These are phyloP conservation scores for Paracamarosporium sp. DNA, from an alignment of 2,329 filamentous ascomycete species.

Conservation along the genomic window DNA sequence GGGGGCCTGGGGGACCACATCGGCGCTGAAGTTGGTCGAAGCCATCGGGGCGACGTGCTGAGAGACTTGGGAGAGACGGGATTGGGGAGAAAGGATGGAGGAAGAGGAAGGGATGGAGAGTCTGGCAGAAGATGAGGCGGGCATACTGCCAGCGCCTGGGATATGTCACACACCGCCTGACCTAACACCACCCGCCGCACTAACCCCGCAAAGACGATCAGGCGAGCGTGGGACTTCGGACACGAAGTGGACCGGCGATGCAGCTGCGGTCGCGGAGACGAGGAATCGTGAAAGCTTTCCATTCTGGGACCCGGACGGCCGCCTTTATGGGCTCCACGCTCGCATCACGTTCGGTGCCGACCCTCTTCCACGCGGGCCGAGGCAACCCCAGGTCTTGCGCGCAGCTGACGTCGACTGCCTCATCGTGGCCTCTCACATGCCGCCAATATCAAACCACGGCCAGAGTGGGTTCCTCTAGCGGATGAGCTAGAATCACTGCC, in stretches of 20 bases:
- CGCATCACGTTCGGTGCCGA: slow-evolving; percentile 10
- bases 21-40: slow-evolving; percentile 74
- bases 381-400: neutral
- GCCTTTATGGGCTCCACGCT: slow-evolving; percentile 19
- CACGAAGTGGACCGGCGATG: neutral
- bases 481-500: neutral
- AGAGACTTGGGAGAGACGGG: slow-evolving; percentile 63
- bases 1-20: slow-evolving; percentile 84
- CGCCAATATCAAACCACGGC: slow-evolving; percentile 6
- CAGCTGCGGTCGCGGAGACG: neutral
- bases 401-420: slow-evolving; percentile 26
- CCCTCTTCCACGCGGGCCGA: slow-evolving; percentile 1
- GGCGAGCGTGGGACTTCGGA: neutral
- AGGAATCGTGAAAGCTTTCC: neutral
- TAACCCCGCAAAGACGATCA: slow-evolving; percentile 30
- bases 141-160: slow-evolving; percentile 25
- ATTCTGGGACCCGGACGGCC: slow-evolving; percentile 14
- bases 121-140: slow-evolving; percentile 24
- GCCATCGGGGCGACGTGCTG: slow-evolving; percentile 72
- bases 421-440: slow-evolving; percentile 33
- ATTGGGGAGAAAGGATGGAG: slow-evolving; percentile 30
- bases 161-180: slow-evolving; percentile 31
- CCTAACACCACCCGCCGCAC: slow-evolving; percentile 25
- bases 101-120: slow-evolving; percentile 17
- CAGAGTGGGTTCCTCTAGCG: neutral